phyloP scores from a whole-genome alignment of 106 monocot species.

The Iris macrosiphon region DNA sequence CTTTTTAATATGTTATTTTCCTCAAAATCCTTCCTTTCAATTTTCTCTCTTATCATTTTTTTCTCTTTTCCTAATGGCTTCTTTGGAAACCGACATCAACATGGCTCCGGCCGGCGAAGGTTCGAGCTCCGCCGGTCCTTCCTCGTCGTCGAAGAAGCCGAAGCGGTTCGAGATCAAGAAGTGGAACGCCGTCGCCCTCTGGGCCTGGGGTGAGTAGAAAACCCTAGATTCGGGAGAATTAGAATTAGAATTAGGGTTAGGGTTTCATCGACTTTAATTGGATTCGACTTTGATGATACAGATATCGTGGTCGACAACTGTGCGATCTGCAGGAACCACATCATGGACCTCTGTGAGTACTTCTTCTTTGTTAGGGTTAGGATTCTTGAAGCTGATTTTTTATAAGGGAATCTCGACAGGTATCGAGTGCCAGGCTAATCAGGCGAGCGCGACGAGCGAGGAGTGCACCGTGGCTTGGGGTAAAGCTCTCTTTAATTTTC shows the following conservation, averaged over 20 bases:
- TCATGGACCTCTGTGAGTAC: constrained; percentile 91
- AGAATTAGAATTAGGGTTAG: background rate
- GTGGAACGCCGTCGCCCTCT: constrained; percentile 93
- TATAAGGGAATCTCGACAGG: constrained; percentile 21
- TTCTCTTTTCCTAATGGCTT: constrained; percentile 25
- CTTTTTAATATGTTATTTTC: no score
- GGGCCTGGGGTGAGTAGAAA: constrained; percentile 87
- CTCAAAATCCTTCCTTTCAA: no score
- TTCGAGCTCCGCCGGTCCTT: constrained; percentile 16
- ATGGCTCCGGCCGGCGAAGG: constrained; percentile 40
- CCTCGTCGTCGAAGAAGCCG: constrained; percentile 37
- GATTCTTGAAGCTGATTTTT: constrained; percentile 1
- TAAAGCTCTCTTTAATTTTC: no score
- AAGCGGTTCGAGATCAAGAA: constrained; percentile 95
- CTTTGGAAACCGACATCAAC: constrained; percentile 43
- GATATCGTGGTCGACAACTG: constrained; percentile 84
- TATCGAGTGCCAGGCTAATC: constrained; percentile 91
- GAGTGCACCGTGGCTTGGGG: constrained; percentile 97
- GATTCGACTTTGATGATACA: constrained; percentile 1
- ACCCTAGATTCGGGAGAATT: no score
- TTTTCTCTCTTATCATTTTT: no score
- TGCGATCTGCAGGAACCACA: constrained; percentile 87
- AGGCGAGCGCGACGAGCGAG: constrained; percentile 78
- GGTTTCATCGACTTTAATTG: background rate
- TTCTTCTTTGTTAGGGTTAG: background rate